A percentile compares a stretch with the other conserved stretches of the same genome.
These are phyloP conservation scores for Tylopilus cervinicoccineus DNA, from an alignment of 768 basidiomycete species.

Conservation along the genomic window DNA sequence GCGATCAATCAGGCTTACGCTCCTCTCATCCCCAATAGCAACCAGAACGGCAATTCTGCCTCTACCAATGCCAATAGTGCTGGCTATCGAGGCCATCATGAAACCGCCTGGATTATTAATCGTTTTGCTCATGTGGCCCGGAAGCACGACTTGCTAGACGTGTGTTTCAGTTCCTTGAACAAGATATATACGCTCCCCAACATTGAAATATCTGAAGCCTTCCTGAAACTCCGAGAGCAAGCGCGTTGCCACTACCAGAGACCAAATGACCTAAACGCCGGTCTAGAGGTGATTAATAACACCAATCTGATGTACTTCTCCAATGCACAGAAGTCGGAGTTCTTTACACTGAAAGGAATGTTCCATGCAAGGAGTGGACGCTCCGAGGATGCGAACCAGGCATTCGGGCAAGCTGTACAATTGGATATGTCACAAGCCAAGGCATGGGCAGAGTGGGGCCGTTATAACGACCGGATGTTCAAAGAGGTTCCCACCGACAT, in stretches of 20 bases:
- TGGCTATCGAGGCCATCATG: constrained; percentile 95
- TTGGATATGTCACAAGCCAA: constrained; percentile 93
- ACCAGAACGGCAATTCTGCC: constrained; percentile 47
- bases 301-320: constrained; percentile 99
- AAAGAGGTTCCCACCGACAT: constrained; percentile 76
- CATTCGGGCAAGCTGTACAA: constrained; percentile 94
- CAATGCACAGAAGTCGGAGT: constrained; percentile 91
- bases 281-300: constrained; percentile 98
- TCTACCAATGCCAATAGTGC: constrained; percentile 69
- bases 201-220: constrained; percentile 99
- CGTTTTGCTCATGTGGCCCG: constrained; percentile 98
- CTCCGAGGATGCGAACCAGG: constrained; percentile 84
- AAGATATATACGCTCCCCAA: constrained; percentile 99
- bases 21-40: constrained; percentile 70
- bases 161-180: constrained; percentile 90
- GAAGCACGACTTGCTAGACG: constrained; percentile 94
- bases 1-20: constrained; percentile 96
- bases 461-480: constrained; percentile 90
- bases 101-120: constrained; percentile 99
- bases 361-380: constrained; percentile 88
- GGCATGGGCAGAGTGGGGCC: constrained; percentile 98
- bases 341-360: constrained; percentile 98
- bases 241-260: constrained; percentile 98
- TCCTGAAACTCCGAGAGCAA: constrained; percentile 97
- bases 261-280: constrained; percentile 87